A percentile compares a stretch with the other conserved stretches of the same genome.
These are phyloP conservation scores for Pythium guiyangense DNA, from an alignment of 352 stramenopile genomes.

Conservation along the genomic window DNA sequence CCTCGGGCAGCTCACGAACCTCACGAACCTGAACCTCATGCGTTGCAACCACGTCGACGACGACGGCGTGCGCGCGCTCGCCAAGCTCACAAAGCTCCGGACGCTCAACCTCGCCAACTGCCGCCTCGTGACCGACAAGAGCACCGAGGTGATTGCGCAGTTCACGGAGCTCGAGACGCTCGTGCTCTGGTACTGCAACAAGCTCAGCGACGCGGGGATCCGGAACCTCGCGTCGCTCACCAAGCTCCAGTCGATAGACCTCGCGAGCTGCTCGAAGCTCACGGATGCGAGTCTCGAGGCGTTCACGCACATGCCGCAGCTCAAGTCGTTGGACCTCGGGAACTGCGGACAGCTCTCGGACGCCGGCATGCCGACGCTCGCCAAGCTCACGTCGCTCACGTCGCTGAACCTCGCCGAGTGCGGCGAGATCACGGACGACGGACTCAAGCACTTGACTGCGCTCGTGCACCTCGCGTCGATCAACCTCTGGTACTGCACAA, in stretches of 20 bases:
- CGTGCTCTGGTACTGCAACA: slow-evolving; percentile 83
- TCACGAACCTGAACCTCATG: slow-evolving; percentile 80
- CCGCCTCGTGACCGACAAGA: slow-evolving; percentile 62
- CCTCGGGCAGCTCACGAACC: slow-evolving; percentile 43
- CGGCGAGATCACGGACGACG: slow-evolving; percentile 59
- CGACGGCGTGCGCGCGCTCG: slow-evolving; percentile 36
- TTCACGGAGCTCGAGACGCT: slow-evolving; percentile 57
- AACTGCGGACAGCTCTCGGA: slow-evolving; percentile 78
- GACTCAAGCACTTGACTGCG: slow-evolving; percentile 37
- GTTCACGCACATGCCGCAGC: slow-evolving; percentile 41
- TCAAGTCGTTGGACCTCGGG: slow-evolving; percentile 73
- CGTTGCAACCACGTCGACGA: slow-evolving; percentile 74
- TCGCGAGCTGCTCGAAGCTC: slow-evolving; percentile 70
- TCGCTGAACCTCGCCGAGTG: slow-evolving; percentile 72
- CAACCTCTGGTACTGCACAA: slow-evolving; percentile 82
- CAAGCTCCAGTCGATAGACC: slow-evolving; percentile 61
- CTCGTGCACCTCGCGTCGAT: slow-evolving; percentile 51
- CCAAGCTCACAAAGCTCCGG: slow-evolving; percentile 38
- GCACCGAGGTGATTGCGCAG: slow-evolving; percentile 31
- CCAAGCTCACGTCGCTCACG: slow-evolving; percentile 46
- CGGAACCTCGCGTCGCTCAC: slow-evolving; percentile 28
- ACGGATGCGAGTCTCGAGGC: slow-evolving; percentile 47
- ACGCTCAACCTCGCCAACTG: slow-evolving; percentile 82
- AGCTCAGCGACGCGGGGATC: slow-evolving; percentile 66
- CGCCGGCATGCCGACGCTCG: slow-evolving; percentile 41